A percentile compares a stretch with the other conserved stretches of the same genome.
Evolutionary conservation across 192 early-diverging fungal genomes (phyloP).

Genomic region (Umbelopsis sp.): DNA sequence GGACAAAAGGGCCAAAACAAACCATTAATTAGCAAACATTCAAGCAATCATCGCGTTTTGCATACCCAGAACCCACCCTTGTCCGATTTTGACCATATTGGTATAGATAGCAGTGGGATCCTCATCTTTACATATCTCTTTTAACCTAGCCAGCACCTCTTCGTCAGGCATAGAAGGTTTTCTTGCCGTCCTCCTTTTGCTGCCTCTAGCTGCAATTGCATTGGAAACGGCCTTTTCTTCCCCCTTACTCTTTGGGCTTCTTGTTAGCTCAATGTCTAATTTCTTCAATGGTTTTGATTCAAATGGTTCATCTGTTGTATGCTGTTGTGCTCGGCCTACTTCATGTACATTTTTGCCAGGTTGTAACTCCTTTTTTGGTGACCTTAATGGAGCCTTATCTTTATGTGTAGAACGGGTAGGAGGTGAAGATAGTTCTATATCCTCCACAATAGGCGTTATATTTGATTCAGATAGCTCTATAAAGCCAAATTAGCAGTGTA

Average conservation of each 20-base stretch:
- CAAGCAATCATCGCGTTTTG: not conserved
- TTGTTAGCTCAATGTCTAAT: too few species aligned
- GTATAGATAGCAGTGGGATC: slow-evolving; percentile 76
- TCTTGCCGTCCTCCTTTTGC: not conserved
- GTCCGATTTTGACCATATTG: slow-evolving; percentile 47
- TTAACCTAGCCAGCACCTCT: slow-evolving; percentile 83
- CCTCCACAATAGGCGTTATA: too few species aligned
- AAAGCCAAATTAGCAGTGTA: not conserved
- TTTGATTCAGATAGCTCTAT: too few species aligned
- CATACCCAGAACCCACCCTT: slow-evolving; percentile 26
- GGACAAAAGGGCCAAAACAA: not conserved
- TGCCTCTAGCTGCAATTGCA: not conserved
- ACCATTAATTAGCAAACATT: not conserved
- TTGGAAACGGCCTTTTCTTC: too few species aligned
- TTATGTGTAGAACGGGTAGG: slow-evolving; percentile 11
- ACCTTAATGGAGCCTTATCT: slow-evolving; percentile 3
- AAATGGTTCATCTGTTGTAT: too few species aligned
- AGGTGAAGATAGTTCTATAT: not conserved
- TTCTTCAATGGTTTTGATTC: too few species aligned
- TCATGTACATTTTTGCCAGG: not conserved
- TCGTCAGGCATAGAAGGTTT: slow-evolving; percentile 41
- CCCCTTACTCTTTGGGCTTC: too few species aligned
- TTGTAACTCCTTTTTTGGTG: not conserved
- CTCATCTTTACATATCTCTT: slow-evolving; percentile 82
- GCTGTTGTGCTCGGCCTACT: too few species aligned